phyloP scores from a whole-genome alignment of 108 stramenopile species.

The Aurantiochytrium sp. region DNA sequence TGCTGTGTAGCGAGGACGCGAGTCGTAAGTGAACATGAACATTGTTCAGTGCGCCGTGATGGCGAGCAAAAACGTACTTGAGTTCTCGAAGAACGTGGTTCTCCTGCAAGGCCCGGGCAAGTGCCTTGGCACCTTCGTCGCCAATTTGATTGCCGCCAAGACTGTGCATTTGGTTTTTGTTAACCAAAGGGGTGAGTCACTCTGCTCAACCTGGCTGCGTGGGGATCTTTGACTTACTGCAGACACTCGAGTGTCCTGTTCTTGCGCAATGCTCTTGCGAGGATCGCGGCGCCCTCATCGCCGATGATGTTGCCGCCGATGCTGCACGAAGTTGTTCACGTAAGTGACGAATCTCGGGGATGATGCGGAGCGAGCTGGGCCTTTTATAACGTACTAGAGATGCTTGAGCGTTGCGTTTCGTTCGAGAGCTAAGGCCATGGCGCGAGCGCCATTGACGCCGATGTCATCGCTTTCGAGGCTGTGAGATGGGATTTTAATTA shows the following conservation, averaged over 20 bases:
- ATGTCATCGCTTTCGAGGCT: background rate
- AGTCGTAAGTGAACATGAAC: too few species aligned
- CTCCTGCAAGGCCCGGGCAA: background rate
- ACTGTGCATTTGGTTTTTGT: background rate
- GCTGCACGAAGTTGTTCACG: background rate
- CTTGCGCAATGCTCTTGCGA: background rate
- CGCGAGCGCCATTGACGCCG: background rate
- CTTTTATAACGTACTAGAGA: background rate
- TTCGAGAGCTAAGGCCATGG: background rate
- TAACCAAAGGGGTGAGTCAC: background rate
- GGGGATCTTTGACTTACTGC: background rate
- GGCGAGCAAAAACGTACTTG: background rate
- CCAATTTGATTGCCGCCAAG: background rate
- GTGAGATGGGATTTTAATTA: background rate
- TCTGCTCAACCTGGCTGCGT: background rate
- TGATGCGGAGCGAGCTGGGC: background rate
- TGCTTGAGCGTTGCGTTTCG: background rate
- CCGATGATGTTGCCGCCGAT: background rate
- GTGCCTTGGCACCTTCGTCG: background rate
- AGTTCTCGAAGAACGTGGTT: background rate
- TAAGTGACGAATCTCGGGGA: background rate
- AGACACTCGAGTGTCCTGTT: background rate
- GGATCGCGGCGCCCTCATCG: background rate
- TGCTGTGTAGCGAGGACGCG: background rate
- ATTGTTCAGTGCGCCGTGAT: too few species aligned